Evolutionary conservation across 2,329 filamentous ascomycete genomes (phyloP), one percentile per base, ranked within the genome.

Genomic region (Aureobasidium melanogenum): DNA sequence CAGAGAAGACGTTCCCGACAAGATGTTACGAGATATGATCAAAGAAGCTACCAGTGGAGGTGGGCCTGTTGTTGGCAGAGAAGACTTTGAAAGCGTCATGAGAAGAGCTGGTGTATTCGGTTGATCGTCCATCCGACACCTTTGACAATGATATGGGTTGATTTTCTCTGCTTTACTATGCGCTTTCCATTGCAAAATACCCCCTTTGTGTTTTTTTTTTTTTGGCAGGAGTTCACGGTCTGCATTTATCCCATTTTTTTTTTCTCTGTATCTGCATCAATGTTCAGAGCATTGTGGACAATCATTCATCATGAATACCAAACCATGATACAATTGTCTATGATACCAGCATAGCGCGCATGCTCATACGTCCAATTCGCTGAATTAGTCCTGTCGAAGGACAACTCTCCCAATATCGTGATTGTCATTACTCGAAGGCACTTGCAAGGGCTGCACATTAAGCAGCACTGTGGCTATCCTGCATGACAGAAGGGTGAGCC

Each of bases 11-110:
- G 86, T 96, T 26, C 84, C 84, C 63, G 94, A 97, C 69, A 87
- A 90, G 52, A 75, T 96, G 70, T 77, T 99, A 70, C 85, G 84
- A 76, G 91, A 97, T 77, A 99, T 99, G 94, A 88, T 99, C 62
- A 78, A 91, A 52, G 93, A 97, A 79, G 94, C 93, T 52, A 59
- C 56, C 32, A 50, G 56, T 30, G 97, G 95, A 73, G 89, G 89
- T 2, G 91, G 89, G 1, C 84, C 82, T 4, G 87, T 88, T 17
- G 93, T 96, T 10, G 84, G 79, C 43, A 79, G 86, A 69, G 86
- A 88, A 57, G 90, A 97, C 70, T 96, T 96, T 75, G 88, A 91
- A 74, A 84, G 84, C 60, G 89, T 96, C 5, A 93, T 96, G 91
- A 83, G 80, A 66, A 80, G 88, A 68, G 92, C 91, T 6, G 91